Base-by-base conservation (phyloP, 1,139 yeast species). In the Debaryomycetaceae sp. region DNA sequence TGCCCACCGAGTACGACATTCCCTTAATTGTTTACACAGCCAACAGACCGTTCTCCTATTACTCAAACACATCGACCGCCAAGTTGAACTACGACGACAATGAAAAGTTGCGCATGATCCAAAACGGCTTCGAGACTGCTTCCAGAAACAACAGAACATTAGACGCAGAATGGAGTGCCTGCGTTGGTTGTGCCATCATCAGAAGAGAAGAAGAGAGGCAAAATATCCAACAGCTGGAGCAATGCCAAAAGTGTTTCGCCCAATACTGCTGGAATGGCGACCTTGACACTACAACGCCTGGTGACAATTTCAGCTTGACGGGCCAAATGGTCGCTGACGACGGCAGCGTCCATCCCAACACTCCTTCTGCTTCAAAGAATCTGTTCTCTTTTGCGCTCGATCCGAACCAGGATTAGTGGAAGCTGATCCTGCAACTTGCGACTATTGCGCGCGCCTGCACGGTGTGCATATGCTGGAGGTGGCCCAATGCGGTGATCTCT, bases 161-260 rank as follows among this genome's bases (percentile, higher is more conserved):
- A 25, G 94, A 83, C 47, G 55, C 64, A 2, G 81, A 82, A 34
- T 88, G 88, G 81, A 67, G 74, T 32, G 72, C 82, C 5, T 88
- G 96, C 65, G 73, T 88, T 32, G 85, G 89, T 2, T 88, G 97
- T 65, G 96, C 96, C 6, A 75, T 88, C 33, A 67, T 88, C 36
- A 81, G 86, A 56, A 77, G 96, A 53, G 77, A 82, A 34, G 81
- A 82, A 51, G 94, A 86, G 60, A 72, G 94, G 47, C 60, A 69
- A 30, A 80, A 82, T 20, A 55, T 68, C 18, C 65, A 71, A 13
- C 80, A 78, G 40, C 71, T 88, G 5, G 78, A 71, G 2, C 88
- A 83, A 51, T 89, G 96, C 66, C 57, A 72, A 39, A 41, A 61
- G 33, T 89, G 97, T 57, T 83, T 86, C 53, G 53, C 63, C 22